Conservation (phyloP, 257 asterid species). For the Lycium ferocissimum region DNA sequence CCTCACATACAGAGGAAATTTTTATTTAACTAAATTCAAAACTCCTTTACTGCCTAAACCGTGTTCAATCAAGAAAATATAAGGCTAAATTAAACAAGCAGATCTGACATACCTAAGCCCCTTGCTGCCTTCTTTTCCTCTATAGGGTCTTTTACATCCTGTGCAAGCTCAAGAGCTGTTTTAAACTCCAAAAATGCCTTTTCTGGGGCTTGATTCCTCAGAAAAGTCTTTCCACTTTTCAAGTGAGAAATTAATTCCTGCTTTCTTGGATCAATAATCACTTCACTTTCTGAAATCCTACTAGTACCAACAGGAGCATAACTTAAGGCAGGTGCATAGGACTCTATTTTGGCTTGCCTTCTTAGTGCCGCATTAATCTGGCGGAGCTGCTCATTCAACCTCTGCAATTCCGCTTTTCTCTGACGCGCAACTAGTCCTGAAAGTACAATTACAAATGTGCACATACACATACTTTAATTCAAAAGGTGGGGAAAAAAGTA, state of each 20-base stretch:
- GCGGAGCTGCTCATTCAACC: conserved; percentile 92
- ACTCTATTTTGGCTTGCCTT: conserved; percentile 97
- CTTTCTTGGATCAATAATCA: conserved; percentile 86
- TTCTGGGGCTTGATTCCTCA: conserved; percentile 87
- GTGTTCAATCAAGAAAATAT: not conserved
- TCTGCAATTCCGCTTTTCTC: conserved; percentile 82
- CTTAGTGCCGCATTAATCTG: conserved; percentile 90
- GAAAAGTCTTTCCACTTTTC: conserved; percentile 81
- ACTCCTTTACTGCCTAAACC: not conserved
- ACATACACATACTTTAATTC: not conserved
- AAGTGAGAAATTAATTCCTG: conserved; percentile 71
- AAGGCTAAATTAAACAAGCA: not conserved
- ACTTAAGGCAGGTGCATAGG: conserved; percentile 95
- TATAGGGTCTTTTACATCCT: conserved; percentile 70
- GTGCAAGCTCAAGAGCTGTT: conserved; percentile 84
- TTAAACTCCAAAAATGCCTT: conserved; percentile 83
- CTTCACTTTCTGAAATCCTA: conserved; percentile 76
- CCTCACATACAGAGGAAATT: not conserved
- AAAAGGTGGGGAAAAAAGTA: not conserved
- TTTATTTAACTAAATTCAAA: not conserved
- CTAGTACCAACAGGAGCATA: conserved; percentile 81
- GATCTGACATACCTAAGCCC: conserved; percentile 74
- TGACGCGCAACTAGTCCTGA: conserved; percentile 94
- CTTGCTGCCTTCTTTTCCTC: conserved; percentile 99
- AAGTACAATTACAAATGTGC: conserved; percentile 1